A percentile compares a stretch with the other conserved stretches of the same genome.
Evolutionary conservation across 2,329 filamentous ascomycete genomes (phyloP).

Genomic region (Teratosphaeria epicoccoides): DNA sequence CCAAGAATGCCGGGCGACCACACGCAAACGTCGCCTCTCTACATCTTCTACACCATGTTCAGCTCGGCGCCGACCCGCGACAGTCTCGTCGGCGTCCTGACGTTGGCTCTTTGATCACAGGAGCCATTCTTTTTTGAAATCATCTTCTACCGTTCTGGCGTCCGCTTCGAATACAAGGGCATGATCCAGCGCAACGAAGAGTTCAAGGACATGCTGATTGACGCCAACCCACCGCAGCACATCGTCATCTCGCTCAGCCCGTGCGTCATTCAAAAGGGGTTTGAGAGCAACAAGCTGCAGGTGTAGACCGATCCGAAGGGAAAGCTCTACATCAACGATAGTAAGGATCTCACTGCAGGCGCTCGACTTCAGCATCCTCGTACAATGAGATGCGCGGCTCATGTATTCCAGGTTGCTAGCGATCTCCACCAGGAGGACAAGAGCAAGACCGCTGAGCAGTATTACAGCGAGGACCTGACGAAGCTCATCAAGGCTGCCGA

Average conservation of each 20-base stretch:
- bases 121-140: slow-evolving; percentile 4
- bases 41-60: too few species aligned
- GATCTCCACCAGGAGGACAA: slow-evolving; percentile 22
- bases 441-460: slow-evolving; percentile 14
- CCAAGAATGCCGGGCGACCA: too few species aligned
- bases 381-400: slow-evolving; percentile 20
- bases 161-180: slow-evolving; percentile 4
- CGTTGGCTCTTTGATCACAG: too few species aligned
- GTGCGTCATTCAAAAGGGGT: slow-evolving; percentile 3
- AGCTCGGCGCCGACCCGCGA: too few species aligned
- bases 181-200: slow-evolving; percentile 12
- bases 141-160: slow-evolving; percentile 5
- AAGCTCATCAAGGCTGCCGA: slow-evolving; percentile 15
- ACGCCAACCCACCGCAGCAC: slow-evolving; percentile 1
- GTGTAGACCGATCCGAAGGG: slow-evolving; percentile 3
- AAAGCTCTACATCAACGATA: slow-evolving; percentile 5
- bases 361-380: too few species aligned
- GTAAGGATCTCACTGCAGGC: too few species aligned
- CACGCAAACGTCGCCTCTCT: too few species aligned
- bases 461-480: slow-evolving; percentile 22
- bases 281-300: not conserved
- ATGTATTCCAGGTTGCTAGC: slow-evolving; percentile 22
- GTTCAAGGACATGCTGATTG: slow-evolving; percentile 3
- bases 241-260: slow-evolving; percentile 6
- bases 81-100: too few species aligned